A percentile compares a stretch with the other conserved stretches of the same genome.
Conservation (phyloP, 129 eudicot genomes). For the Kitagawia praeruptora region DNA sequence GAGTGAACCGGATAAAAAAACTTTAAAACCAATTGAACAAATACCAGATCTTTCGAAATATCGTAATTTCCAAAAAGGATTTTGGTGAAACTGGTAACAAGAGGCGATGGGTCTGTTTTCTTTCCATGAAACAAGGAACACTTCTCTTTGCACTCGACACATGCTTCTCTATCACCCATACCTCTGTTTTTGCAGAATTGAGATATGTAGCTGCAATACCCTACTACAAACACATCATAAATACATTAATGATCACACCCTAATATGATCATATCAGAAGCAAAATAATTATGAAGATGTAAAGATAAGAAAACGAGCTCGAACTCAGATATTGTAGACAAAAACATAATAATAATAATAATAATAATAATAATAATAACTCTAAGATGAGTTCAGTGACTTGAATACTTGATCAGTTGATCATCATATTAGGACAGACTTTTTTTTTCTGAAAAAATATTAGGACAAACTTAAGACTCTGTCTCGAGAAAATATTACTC, state of each 20-base stretch:
- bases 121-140: background rate
- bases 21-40: background rate
- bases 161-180: background rate
- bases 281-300: no score
- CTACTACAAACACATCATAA: background rate
- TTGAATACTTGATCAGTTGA: no score
- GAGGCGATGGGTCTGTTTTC: background rate
- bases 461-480: background rate
- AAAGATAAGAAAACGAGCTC: background rate
- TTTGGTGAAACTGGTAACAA: background rate
- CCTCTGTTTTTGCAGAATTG: background rate
- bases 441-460: no score
- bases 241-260: no score
- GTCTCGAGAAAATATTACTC: no score
- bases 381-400: background rate
- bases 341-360: no score
- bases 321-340: background rate
- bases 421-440: background rate
- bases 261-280: background rate
- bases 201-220: background rate
- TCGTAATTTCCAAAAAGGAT: background rate
- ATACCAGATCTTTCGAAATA: background rate
- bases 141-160: background rate
- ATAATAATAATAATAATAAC: no score
- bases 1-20: background rate